Conservation (phyloP, 495 filamentous ascomycete genomes). For the Trichoderma asperelloides region DNA sequence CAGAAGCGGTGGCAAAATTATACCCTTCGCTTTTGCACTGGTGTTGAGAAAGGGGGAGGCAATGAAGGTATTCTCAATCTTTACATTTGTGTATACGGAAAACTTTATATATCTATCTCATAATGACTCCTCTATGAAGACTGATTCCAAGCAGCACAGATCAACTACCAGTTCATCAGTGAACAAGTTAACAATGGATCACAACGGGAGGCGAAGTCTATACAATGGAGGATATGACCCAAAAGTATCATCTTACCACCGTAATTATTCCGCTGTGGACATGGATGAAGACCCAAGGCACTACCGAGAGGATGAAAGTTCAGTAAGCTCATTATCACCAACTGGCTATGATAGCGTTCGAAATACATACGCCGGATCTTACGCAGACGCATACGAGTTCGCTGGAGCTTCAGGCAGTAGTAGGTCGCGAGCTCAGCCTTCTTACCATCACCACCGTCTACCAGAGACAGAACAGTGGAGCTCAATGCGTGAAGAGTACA, state of each 20-base stretch:
- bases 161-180: not conserved
- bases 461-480: constrained; percentile 54
- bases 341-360: not conserved
- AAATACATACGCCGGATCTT: not conserved
- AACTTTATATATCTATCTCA: not conserved
- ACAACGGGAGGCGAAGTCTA: not conserved
- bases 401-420: not conserved
- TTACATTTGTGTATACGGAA: too few relatives aligned
- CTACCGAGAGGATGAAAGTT: not conserved
- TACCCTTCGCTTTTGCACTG: not conserved
- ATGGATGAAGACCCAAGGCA: not conserved
- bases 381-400: constrained; percentile 14
- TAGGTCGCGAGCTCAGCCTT: constrained; percentile 21
- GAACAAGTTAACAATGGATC: not conserved
- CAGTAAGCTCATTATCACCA: not conserved
- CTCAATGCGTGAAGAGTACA: constrained; percentile 41
- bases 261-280: not conserved
- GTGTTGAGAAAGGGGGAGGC: not conserved
- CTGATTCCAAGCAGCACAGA: not conserved
- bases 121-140: not conserved
- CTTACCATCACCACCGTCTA: constrained; percentile 67
- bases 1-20: not conserved
- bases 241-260: not conserved
- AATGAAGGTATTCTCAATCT: not conserved
- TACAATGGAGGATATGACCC: not conserved